Evolutionary conservation across 2,329 filamentous ascomycete species (phyloP).

Genomic region (Venturia pyrina): DNA sequence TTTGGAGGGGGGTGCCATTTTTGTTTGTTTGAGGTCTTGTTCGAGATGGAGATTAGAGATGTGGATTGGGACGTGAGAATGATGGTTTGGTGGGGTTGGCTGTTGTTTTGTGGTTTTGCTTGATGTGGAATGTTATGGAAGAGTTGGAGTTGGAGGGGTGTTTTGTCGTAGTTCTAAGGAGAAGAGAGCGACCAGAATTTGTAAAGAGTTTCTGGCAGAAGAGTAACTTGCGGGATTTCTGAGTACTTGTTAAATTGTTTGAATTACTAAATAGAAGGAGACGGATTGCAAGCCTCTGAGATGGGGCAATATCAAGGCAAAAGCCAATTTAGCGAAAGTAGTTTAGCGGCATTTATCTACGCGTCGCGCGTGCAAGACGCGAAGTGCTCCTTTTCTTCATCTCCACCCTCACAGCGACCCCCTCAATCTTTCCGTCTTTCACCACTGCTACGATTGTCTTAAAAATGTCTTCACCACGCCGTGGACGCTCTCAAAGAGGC

Average conservation of each 20-base stretch:
- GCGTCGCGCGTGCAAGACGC: neutral
- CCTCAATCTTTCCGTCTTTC: neutral
- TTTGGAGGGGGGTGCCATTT: constrained; percentile 67
- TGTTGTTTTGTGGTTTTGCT: neutral
- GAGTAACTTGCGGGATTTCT: neutral
- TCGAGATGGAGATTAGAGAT: too few relatives aligned
- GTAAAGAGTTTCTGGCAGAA: neutral
- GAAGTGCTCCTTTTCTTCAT: neutral
- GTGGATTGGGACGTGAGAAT: too few relatives aligned
- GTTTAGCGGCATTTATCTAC: neutral
- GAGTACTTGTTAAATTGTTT: neutral
- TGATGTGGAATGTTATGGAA: constrained; percentile 5
- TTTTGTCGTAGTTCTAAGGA: neutral
- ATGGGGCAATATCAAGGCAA: neutral
- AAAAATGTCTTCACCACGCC: constrained; percentile 14
- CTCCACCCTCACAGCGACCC: neutral
- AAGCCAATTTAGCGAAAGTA: neutral
- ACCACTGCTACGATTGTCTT: neutral
- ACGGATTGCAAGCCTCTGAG: neutral
- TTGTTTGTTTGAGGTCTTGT: neutral
- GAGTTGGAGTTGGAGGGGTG: neutral
- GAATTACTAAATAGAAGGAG: too few relatives aligned
- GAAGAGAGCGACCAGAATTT: neutral
- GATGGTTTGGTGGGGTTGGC: neutral
- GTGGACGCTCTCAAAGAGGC: constrained; percentile 8